Base-by-base conservation (phyloP, 179 eudicot species). In the Beta macrorhiza region DNA sequence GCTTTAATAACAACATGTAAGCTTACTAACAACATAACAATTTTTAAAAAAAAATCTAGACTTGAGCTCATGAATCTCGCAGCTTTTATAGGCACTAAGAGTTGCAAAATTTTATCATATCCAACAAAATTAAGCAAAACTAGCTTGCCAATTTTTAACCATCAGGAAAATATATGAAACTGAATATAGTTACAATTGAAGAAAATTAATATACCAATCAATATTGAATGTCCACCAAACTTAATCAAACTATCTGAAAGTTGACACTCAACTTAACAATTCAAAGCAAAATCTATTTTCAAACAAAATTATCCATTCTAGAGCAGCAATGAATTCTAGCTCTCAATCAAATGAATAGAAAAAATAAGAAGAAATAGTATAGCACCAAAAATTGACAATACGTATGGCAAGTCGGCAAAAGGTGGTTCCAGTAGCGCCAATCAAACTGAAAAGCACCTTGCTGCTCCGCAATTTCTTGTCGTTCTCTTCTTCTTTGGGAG, bases 351-450 rank as follows among this genome's bases (percentile, higher is more conserved):
- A 49, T n/a, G 11, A 13, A 19, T 4, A 29, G 22, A n/a, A 25
- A 0, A 56, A 42, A 51, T 17, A 55, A 20, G 20, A 44, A 17
- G 7, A 47, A 72, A 84, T 19, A n/a, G 9, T 19, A 55, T 3
- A 17, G 14, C 13, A 65, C 5, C 0, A 9, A 80, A 59, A 17
- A 67, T 51, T 20, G 67, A 69, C 1, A 22, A 32, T 14, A 86
- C 90, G 76, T 86, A 94, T 96, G 0, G 97, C 94, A 25, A 25
- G 25, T 25, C 25, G 25, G 25, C 25, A 25, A 56, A 86, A 84
- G 3, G 92, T 90, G 37, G 97, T 89, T 1, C 82, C 92, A 57
- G 92, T 87, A 68, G 94, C 98, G 74, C 98, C 98, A 45, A 93
- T 90, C 71, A 94, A 69, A 51, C 94, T 93, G 80, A 90, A 91